A percentile compares a stretch with the other conserved stretches of the same genome.
These are phyloP conservation scores for sunflower (Helianthus annuus) DNA, from an alignment of 129 eudicot species.

Conservation along the genomic window DNA sequence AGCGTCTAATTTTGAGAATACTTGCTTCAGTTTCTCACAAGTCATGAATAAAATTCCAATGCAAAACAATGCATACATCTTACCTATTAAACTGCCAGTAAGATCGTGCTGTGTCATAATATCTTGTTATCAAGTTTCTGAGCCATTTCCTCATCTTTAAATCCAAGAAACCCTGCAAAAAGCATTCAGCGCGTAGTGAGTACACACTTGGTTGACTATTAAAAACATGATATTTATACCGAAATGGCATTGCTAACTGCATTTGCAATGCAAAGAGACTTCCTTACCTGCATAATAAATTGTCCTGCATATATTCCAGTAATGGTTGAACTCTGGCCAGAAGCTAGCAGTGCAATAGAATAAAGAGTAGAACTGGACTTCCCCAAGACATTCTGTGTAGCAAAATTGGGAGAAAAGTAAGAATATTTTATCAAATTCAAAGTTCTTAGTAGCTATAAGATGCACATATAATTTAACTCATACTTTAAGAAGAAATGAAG, in stretches of 20 bases:
- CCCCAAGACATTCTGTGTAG: constrained; percentile 77
- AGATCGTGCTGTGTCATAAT: too few relatives aligned
- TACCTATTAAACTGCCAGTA: too few relatives aligned
- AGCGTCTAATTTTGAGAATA: too few relatives aligned
- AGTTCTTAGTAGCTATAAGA: neutral
- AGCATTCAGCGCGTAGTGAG: neutral
- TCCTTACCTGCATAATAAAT: constrained; percentile 76
- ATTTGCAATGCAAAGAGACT: neutral
- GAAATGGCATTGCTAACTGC: neutral
- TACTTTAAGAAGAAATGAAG: constrained; percentile 87
- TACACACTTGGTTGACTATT: neutral
- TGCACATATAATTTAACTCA: neutral
- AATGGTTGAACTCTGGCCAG: constrained; percentile 95
- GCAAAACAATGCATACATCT: too few relatives aligned
- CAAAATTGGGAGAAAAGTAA: neutral
- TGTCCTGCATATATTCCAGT: constrained; percentile 98
- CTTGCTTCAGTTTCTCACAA: too few relatives aligned
- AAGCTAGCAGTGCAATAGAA: constrained; percentile 80
- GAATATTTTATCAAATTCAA: too few relatives aligned
- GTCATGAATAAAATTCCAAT: too few relatives aligned
- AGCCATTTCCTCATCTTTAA: constrained; percentile 72
- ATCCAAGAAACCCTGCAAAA: constrained; percentile 71
- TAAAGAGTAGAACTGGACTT: constrained; percentile 74
- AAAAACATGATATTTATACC: neutral
- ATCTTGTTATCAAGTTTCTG: constrained; percentile 74